These are phyloP conservation scores for Pythium scleroteichum DNA, from an alignment of 352 stramenopile genomes.

Conservation along the genomic window DNA sequence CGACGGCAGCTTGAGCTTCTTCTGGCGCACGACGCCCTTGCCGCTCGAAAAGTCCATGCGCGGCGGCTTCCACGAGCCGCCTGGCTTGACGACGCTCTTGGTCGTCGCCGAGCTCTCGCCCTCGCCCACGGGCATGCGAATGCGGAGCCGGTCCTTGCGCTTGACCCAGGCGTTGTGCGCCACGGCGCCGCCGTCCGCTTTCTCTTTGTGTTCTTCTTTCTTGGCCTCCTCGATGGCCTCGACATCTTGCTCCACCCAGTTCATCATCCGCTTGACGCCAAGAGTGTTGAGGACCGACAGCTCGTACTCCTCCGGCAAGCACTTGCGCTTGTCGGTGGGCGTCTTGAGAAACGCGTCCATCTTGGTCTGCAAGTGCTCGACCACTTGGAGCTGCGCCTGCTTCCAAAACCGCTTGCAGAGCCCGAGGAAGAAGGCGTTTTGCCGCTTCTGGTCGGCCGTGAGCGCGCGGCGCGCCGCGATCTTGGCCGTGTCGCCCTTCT, in stretches of 20 bases:
- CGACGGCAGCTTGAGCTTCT: constrained; percentile 56
- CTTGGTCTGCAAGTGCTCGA: constrained; percentile 71
- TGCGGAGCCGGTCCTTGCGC: constrained; percentile 75
- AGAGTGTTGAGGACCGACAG: constrained; percentile 57
- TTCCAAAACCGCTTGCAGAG: constrained; percentile 80
- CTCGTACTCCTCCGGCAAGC: constrained; percentile 45
- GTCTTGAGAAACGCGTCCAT: constrained; percentile 36
- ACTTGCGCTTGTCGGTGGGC: constrained; percentile 28
- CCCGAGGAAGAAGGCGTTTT: constrained; percentile 72
- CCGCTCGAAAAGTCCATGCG: constrained; percentile 78
- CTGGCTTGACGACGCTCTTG: constrained; percentile 19
- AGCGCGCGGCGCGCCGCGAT: constrained; percentile 68
- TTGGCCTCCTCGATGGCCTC: constrained; percentile 69
- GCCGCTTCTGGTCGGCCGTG: constrained; percentile 72
- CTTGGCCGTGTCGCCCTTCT: constrained; percentile 85
- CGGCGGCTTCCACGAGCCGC: constrained; percentile 35
- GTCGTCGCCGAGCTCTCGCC: background rate
- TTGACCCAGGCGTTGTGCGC: constrained; percentile 80
- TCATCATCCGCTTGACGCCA: constrained; percentile 70
- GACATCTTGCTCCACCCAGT: constrained; percentile 73
- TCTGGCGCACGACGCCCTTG: constrained; percentile 59
- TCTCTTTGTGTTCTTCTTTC: constrained; percentile 71
- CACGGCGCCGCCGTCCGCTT: constrained; percentile 67
- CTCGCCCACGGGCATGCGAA: constrained; percentile 48
- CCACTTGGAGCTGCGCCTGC: constrained; percentile 65